Conservation (phyloP, 2,329 filamentous ascomycete species). For the Colletotrichum sp. region DNA sequence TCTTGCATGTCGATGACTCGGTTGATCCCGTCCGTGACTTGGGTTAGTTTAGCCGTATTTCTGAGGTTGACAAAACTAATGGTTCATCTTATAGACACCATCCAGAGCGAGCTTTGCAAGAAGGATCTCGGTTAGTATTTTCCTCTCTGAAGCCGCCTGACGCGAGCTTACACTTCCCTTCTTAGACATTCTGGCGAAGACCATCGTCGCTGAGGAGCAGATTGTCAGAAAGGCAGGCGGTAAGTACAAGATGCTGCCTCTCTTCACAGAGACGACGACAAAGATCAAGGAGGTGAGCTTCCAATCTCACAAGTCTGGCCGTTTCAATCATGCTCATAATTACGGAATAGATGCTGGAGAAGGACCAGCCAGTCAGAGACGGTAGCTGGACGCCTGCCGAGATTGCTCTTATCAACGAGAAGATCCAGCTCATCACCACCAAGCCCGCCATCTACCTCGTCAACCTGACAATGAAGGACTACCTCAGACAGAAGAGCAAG, state of each 20-base stretch:
- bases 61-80: not conserved
- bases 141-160: not conserved
- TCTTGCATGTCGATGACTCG: constrained; percentile 51
- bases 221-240: constrained; percentile 47
- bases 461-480: constrained; percentile 52
- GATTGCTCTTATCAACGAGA: constrained; percentile 50
- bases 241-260: constrained; percentile 50
- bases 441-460: constrained; percentile 51
- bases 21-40: constrained; percentile 49
- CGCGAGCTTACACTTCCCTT: not conserved
- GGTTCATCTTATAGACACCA: constrained; percentile 31
- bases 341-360: constrained; percentile 37
- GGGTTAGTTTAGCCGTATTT: constrained; percentile 29
- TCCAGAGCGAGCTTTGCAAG: constrained; percentile 44
- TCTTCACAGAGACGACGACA: constrained; percentile 46
- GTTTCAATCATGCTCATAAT: not conserved
- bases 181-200: constrained; percentile 42
- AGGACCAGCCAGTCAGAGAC: constrained; percentile 45
- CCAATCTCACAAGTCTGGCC: not conserved
- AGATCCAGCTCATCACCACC: constrained; percentile 50
- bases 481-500: constrained; percentile 51
- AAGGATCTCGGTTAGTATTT: constrained; percentile 39
- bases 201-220: constrained; percentile 42
- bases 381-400: constrained; percentile 47
- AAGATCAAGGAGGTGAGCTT: constrained; percentile 39